phyloP scores from a whole-genome alignment of 2,329 filamentous ascomycete species.

The Colletotrichum spaethianum region DNA sequence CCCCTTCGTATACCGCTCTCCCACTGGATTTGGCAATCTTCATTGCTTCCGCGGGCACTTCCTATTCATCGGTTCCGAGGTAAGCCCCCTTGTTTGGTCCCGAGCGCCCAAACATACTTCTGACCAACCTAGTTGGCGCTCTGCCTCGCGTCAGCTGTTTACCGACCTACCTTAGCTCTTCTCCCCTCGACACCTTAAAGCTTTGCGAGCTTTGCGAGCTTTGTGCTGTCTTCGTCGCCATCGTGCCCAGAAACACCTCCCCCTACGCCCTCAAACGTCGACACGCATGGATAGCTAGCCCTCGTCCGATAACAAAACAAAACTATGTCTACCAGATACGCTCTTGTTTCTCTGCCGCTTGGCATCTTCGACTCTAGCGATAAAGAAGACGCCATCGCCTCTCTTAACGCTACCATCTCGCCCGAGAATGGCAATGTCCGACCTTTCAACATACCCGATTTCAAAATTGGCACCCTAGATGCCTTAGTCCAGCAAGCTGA shows the following conservation, averaged over 20 bases:
- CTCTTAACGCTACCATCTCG: slow-evolving; percentile 80
- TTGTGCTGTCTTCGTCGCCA: slow-evolving; percentile 14
- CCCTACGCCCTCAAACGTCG: background rate
- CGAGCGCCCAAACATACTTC: background rate
- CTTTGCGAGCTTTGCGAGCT: too few relatives aligned
- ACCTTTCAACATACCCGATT: slow-evolving; percentile 88
- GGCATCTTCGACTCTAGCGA: slow-evolving; percentile 87
- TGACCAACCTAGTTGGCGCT: background rate
- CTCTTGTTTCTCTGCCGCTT: slow-evolving; percentile 90
- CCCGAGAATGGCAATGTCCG: slow-evolving; percentile 82
- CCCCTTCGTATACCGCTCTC: background rate
- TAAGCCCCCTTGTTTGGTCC: background rate
- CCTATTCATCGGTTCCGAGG: background rate
- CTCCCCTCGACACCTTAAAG: background rate
- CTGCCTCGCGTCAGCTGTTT: slow-evolving; percentile 12
- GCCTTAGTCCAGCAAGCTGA: slow-evolving; percentile 96
- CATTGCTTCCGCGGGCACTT: background rate
- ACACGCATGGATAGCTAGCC: slow-evolving; percentile 31
- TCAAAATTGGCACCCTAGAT: slow-evolving; percentile 98
- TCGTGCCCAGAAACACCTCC: background rate
- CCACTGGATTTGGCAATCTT: background rate
- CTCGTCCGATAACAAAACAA: background rate
- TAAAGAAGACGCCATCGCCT: slow-evolving; percentile 83
- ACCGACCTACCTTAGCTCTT: slow-evolving; percentile 1
- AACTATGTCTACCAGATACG: slow-evolving; percentile 76